These are phyloP conservation scores for Phytophthora multivora DNA, from an alignment of 352 stramenopile genomes.

Conservation along the genomic window DNA sequence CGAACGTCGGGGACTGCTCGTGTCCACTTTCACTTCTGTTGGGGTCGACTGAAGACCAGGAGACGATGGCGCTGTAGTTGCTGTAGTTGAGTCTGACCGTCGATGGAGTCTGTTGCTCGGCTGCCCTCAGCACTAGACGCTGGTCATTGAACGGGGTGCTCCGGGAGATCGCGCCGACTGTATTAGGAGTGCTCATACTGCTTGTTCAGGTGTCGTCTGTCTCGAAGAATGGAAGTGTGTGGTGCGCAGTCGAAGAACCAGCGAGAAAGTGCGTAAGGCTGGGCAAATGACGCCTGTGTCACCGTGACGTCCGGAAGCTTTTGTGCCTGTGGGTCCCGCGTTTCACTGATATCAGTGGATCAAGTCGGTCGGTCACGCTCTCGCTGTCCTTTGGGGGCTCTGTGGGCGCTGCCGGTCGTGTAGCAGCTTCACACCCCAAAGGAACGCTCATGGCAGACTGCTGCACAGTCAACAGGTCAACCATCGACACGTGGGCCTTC, in stretches of 20 bases:
- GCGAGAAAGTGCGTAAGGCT: slow-evolving; percentile 12
- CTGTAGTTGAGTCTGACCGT: slow-evolving; percentile 7
- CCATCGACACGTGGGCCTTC: slow-evolving; percentile 10
- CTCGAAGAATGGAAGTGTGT: slow-evolving; percentile 7
- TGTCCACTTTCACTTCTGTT: neutral
- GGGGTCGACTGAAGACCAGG: slow-evolving; percentile 8
- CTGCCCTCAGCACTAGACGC: neutral
- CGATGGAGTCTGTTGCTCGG: slow-evolving; percentile 11
- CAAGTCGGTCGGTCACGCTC: neutral
- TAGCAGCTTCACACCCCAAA: slow-evolving; percentile 27
- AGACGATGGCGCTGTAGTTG: neutral
- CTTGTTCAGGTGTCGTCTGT: slow-evolving; percentile 14
- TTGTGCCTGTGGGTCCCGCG: slow-evolving; percentile 5
- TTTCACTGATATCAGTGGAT: slow-evolving; percentile 7
- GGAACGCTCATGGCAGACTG: slow-evolving; percentile 33
- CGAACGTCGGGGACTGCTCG: slow-evolving; percentile 15
- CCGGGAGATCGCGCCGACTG: slow-evolving; percentile 4
- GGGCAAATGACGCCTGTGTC: too few relatives aligned
- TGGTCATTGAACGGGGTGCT: slow-evolving; percentile 11
- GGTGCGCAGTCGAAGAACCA: neutral
- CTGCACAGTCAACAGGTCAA: slow-evolving; percentile 35
- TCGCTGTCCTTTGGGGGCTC: neutral
- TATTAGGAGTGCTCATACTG: slow-evolving; percentile 32
- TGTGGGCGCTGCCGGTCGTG: neutral
- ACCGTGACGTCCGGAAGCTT: slow-evolving; percentile 12